Percentiles rank a stretch among this genome's conserved stretches.
These are phyloP conservation scores for Leccinum subgranulosum DNA, from an alignment of 768 basidiomycete species.

Conservation along the genomic window DNA sequence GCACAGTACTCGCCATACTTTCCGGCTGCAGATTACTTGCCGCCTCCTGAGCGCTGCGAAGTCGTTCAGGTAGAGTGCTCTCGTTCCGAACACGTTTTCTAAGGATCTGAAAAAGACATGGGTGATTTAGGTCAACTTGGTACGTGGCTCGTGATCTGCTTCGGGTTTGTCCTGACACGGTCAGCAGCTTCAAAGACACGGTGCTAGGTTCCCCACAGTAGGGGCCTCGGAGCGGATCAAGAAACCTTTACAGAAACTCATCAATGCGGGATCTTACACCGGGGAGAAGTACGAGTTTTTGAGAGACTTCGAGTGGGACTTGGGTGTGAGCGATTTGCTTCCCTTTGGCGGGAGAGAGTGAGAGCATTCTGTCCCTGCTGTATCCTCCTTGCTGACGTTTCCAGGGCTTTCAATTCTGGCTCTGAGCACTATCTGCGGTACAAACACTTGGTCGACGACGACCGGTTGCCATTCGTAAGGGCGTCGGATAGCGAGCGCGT, in stretches of 20 bases:
- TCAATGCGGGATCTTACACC: slow-evolving; percentile 41
- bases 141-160: slow-evolving; percentile 7
- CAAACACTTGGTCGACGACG: slow-evolving; percentile 38
- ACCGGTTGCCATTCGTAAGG: slow-evolving; percentile 52
- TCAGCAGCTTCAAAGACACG: slow-evolving; percentile 73
- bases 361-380: slow-evolving; percentile 16
- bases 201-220: slow-evolving; percentile 70
- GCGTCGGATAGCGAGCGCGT: slow-evolving; percentile 55
- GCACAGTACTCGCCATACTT: slow-evolving; percentile 62
- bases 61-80: slow-evolving; percentile 48
- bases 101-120: background rate
- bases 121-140: slow-evolving; percentile 26
- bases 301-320: slow-evolving; percentile 51
- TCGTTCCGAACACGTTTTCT: background rate
- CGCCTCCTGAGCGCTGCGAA: slow-evolving; percentile 47
- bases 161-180: slow-evolving; percentile 3
- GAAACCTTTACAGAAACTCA: slow-evolving; percentile 51
- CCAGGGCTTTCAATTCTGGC: slow-evolving; percentile 53
- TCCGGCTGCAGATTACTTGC: slow-evolving; percentile 42
- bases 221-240: slow-evolving; percentile 43
- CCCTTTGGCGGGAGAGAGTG: slow-evolving; percentile 66
- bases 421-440: slow-evolving; percentile 54
- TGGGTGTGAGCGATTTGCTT: slow-evolving; percentile 60
- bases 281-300: slow-evolving; percentile 57
- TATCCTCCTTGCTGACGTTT: background rate